Conservation (phyloP, 306 rosid genomes). For the Phaseolus lunatus region DNA sequence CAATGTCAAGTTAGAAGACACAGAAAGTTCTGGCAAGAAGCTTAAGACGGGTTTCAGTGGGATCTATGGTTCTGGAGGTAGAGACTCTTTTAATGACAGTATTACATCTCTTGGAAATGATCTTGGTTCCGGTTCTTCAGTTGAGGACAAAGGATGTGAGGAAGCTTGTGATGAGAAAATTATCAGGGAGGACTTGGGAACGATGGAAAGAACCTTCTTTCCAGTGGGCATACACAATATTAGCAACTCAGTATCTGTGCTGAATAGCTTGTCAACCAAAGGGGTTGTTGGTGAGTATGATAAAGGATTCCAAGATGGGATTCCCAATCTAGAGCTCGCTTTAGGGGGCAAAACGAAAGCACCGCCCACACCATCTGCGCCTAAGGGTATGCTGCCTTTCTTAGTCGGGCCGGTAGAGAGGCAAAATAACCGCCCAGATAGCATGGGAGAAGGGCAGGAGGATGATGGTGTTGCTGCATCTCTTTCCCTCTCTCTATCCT, state of each 20-base stretch:
- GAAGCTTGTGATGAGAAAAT: slow-evolving; percentile 74
- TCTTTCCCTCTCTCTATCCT: slow-evolving; percentile 84
- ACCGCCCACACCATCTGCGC: slow-evolving; percentile 35
- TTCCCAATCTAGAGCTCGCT: slow-evolving; percentile 91
- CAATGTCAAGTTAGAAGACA: slow-evolving; percentile 50
- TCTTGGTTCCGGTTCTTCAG: slow-evolving; percentile 52
- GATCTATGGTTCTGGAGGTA: slow-evolving; percentile 53
- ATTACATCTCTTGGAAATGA: slow-evolving; percentile 48
- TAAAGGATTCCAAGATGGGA: slow-evolving; percentile 50
- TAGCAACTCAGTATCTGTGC: slow-evolving; percentile 43
- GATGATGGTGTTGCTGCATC: slow-evolving; percentile 78
- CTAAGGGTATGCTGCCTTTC: slow-evolving; percentile 80
- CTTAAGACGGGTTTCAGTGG: slow-evolving; percentile 52
- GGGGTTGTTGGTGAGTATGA: slow-evolving; percentile 45
- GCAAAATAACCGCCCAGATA: slow-evolving; percentile 55
- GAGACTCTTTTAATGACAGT: slow-evolving; percentile 46
- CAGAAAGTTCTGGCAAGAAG: slow-evolving; percentile 62
- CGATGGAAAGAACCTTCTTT: slow-evolving; percentile 75
- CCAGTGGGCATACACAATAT: slow-evolving; percentile 61
- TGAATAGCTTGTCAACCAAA: slow-evolving; percentile 45
- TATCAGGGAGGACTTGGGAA: slow-evolving; percentile 74
- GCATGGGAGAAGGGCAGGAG: slow-evolving; percentile 53
- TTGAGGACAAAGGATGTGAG: slow-evolving; percentile 55
- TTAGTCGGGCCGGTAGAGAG: slow-evolving; percentile 66
- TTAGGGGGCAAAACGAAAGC: slow-evolving; percentile 77